Base-by-base conservation (phyloP, 164 flowering plant species). In the Akebia trifoliata region DNA sequence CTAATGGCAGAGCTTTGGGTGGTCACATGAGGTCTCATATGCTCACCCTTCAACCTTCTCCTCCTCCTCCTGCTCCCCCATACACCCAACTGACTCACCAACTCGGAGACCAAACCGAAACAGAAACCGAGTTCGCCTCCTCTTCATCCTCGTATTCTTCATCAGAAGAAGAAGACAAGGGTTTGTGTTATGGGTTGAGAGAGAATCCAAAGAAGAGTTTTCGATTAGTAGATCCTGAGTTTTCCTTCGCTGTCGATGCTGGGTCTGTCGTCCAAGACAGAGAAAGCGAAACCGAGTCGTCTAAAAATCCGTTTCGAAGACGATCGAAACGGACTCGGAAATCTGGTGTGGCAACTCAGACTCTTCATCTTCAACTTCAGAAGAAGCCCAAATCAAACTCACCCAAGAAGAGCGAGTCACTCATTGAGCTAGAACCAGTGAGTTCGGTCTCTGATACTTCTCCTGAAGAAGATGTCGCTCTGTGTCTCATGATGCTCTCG, bases 201-300 rank as follows among this genome's bases (percentile, higher is more conserved):
- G 69, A 61, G 57, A 66, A 66, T 25, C 74, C 74, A 1, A 67
- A 54, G 60, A 64, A 64, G 60, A 78, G 81, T 31, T 48, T 62
- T n/a, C 54, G 67, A 37, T 38, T 74, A 15, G 73, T 65, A 32
- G 85, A 83, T 78, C 85, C 82, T 21, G 85, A 81, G 64, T 84
- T 81, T 40, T 73, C 83, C 8, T 77, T 75, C 17, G 73, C 74
- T 9, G 78, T 58, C 2, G 86, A 57, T 43, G 71, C 72, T 30
- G 72, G 66, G 2, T 61, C 70, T 12, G 73, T 80, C 9, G 73
- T 79, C 50, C 85, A 77, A 37, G 92, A 83, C 54, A 63, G 90
- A 39, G 93, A 81, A 63, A 82, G 86, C 64, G 96, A 89, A 76
- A 77, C 93, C 8, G 94, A 86, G 76, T 80, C 92, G 4, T 78